Conservation (phyloP, 2,329 filamentous ascomycete species). For the Curvularia spicifera region DNA sequence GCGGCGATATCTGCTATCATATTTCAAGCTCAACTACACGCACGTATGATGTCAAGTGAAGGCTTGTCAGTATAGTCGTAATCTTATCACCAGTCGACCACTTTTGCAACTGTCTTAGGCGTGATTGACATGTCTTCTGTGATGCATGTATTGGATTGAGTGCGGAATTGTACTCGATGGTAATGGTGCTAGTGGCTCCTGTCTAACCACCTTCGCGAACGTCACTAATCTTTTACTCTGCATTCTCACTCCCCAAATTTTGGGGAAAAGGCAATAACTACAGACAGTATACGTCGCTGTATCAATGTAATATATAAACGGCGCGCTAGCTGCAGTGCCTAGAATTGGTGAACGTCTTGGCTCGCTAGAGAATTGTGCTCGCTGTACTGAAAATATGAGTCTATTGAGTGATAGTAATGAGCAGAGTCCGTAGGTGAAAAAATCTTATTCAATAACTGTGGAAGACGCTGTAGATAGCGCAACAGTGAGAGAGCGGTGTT, state of each 20-base stretch:
- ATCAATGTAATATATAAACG: not conserved
- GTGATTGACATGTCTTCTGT: not conserved
- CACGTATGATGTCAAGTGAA: conserved; percentile 24
- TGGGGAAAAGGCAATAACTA: not conserved
- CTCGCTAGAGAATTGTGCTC: not conserved
- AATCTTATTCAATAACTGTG: not conserved
- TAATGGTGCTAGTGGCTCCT: not conserved
- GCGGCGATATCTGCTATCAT: conserved; percentile 5
- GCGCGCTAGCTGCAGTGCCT: not conserved
- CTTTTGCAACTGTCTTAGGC: not conserved
- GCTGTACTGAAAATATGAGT: too few relatives aligned
- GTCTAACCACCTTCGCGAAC: too few relatives aligned
- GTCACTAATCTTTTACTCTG: not conserved
- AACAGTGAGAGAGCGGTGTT: conserved; percentile 4
- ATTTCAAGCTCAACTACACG: conserved; percentile 10
- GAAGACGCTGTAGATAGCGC: not conserved
- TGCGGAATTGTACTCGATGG: too few relatives aligned
- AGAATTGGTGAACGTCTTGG: not conserved
- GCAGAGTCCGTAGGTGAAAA: not conserved
- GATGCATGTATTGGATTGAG: not conserved
- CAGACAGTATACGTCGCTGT: not conserved
- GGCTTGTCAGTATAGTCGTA: conserved; percentile 12
- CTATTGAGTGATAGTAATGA: not conserved
- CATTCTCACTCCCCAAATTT: too few relatives aligned
- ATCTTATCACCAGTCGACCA: conserved; percentile 5